A percentile compares a stretch with the other conserved stretches of the same genome.
Conservation (phyloP, 164 flowering plant species). For the Vitis amurensis region DNA sequence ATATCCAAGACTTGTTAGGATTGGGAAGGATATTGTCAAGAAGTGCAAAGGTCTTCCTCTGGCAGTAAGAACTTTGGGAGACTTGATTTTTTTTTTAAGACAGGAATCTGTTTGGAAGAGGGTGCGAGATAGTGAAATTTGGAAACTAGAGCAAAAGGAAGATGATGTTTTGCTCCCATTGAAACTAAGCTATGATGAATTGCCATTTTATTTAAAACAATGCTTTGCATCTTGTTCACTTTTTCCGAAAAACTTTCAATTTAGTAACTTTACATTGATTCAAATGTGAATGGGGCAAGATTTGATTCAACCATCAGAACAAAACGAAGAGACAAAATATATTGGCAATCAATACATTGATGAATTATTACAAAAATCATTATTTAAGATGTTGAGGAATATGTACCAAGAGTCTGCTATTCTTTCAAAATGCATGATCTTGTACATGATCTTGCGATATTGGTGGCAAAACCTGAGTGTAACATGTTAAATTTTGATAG, state of each 20-base stretch:
- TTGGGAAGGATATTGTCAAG: neutral
- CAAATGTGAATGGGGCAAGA: neutral
- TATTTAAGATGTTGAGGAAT: neutral
- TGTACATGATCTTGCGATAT: neutral
- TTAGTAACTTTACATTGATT: no score
- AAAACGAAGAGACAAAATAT: neutral
- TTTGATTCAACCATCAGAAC: neutral
- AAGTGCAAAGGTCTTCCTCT: constrained; percentile 11
- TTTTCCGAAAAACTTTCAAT: neutral
- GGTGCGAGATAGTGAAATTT: neutral
- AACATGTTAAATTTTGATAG: neutral
- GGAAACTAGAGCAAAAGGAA: neutral
- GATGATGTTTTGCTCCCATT: neutral
- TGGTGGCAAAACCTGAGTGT: neutral
- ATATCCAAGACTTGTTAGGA: neutral
- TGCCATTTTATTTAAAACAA: neutral
- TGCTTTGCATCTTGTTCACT: neutral
- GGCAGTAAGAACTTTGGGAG: neutral
- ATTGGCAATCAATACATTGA: neutral
- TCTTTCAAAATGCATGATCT: constrained; percentile 1
- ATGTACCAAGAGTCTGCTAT: neutral
- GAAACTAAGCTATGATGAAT: neutral
- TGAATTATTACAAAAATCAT: neutral
- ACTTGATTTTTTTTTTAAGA: neutral
- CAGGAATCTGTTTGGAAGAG: neutral